Evolutionary conservation across 495 filamentous ascomycete species (phyloP).

Genomic region (Aspergillus kassunensis): DNA sequence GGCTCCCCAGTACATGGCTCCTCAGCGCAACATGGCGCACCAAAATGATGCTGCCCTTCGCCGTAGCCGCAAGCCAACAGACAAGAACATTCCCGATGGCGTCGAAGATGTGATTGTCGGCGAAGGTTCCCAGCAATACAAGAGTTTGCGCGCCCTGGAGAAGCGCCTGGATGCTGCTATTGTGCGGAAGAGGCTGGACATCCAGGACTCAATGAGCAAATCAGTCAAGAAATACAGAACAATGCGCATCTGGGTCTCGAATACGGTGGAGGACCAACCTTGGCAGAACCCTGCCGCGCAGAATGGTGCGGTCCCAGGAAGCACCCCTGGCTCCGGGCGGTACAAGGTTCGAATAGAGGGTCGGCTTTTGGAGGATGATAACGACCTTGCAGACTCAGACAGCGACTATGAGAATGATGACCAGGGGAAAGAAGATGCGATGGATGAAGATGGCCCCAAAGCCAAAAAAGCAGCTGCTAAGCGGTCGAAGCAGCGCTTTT

Average conservation of each 20-base stretch:
- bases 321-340: slow-evolving; percentile 48
- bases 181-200: slow-evolving; percentile 88
- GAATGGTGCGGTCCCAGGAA: slow-evolving; percentile 22
- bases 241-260: slow-evolving; percentile 91
- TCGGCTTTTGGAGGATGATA: slow-evolving; percentile 74
- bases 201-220: slow-evolving; percentile 76
- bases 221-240: slow-evolving; percentile 79
- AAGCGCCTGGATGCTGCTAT: slow-evolving; percentile 88
- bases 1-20: slow-evolving; percentile 39
- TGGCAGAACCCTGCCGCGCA: slow-evolving; percentile 67
- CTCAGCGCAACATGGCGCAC: slow-evolving; percentile 38
- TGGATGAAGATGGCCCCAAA: slow-evolving; percentile 55
- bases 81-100: slow-evolving; percentile 89
- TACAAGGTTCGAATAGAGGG: slow-evolving; percentile 94
- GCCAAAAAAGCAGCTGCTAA: slow-evolving; percentile 42
- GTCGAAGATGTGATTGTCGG: slow-evolving; percentile 76
- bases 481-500: slow-evolving; percentile 59
- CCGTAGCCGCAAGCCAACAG: slow-evolving; percentile 81
- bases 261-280: slow-evolving; percentile 89
- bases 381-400: slow-evolving; percentile 38
- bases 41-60: slow-evolving; percentile 58
- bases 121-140: slow-evolving; percentile 78
- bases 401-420: slow-evolving; percentile 56
- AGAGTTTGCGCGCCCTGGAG: slow-evolving; percentile 79
- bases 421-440: slow-evolving; percentile 38